phyloP scores from a whole-genome alignment of 768 basidiomycete genomes.

The Neoboletus subvelutipes region DNA sequence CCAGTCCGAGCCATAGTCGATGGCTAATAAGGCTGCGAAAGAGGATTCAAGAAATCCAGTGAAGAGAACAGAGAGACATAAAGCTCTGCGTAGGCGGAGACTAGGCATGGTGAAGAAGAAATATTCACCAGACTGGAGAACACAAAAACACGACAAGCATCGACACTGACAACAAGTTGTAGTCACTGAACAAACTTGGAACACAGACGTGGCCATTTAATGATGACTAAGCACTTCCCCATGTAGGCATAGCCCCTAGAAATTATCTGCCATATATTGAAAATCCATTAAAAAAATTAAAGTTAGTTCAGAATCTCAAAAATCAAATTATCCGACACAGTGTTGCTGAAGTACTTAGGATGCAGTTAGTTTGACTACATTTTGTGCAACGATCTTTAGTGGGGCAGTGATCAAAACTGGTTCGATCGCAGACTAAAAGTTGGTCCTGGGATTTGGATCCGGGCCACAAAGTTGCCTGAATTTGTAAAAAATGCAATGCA shows the following conservation, averaged over 20 bases:
- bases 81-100: slow-evolving; percentile 27
- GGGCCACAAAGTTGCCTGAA: no score
- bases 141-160: slow-evolving; percentile 14
- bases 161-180: not conserved
- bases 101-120: slow-evolving; percentile 17
- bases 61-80: slow-evolving; percentile 27
- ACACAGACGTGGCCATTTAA: slow-evolving; percentile 22
- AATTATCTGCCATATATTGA: no score
- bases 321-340: no score
- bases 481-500: no score
- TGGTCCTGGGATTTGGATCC: no score
- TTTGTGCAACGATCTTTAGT: no score
- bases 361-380: not conserved
- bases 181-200: not conserved
- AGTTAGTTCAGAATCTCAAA: no score
- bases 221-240: slow-evolving; percentile 14
- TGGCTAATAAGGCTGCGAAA: slow-evolving; percentile 83
- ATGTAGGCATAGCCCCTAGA: slow-evolving; percentile 4
- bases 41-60: slow-evolving; percentile 32
- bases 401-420: no score
- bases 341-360: no score
- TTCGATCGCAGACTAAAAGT: no score
- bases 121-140: slow-evolving; percentile 17
- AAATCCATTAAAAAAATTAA: no score
- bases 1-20: slow-evolving; percentile 98